A percentile compares a stretch with the other conserved stretches of the same genome.
These are phyloP conservation scores for Scedosporium dehoogii DNA, from an alignment of 2,329 filamentous ascomycete genomes.

Conservation along the genomic window DNA sequence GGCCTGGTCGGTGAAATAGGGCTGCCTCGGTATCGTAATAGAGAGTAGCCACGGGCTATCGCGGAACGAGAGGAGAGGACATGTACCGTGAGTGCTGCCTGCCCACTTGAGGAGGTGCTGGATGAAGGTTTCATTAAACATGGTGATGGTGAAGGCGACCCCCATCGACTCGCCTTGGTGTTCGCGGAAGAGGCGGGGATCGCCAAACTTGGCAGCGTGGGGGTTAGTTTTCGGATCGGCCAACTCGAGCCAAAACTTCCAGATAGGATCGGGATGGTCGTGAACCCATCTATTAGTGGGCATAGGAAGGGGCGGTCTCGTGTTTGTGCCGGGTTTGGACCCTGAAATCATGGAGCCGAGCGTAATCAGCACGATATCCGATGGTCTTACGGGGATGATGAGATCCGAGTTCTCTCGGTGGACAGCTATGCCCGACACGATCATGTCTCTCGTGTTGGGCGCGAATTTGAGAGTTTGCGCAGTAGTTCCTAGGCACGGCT, in stretches of 20 bases:
- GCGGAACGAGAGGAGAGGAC: slow-evolving; percentile 16
- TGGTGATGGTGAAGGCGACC: slow-evolving; percentile 29
- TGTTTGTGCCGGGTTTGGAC: slow-evolving; percentile 2
- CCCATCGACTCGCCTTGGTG: slow-evolving; percentile 24
- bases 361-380: slow-evolving; percentile 27
- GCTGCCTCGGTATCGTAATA: slow-evolving; percentile 29
- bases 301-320: background rate
- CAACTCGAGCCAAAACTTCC: slow-evolving; percentile 30
- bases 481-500: background rate
- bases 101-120: slow-evolving; percentile 17
- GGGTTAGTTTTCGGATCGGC: slow-evolving; percentile 20
- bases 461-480: slow-evolving; percentile 1
- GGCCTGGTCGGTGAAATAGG: slow-evolving; percentile 27
- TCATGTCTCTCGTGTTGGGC: background rate
- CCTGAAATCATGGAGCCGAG: slow-evolving; percentile 26
- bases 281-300: slow-evolving; percentile 8
- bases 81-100: slow-evolving; percentile 19
- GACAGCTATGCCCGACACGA: background rate
- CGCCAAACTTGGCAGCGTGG: slow-evolving; percentile 26
- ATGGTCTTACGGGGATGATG: slow-evolving; percentile 2
- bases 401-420: background rate
- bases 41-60: slow-evolving; percentile 30
- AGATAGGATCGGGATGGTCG: slow-evolving; percentile 26
- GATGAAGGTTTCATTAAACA: slow-evolving; percentile 19
- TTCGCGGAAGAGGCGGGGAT: slow-evolving; percentile 22